A percentile compares a stretch with the other conserved stretches of the same genome.
Conservation (phyloP, 1,284 basidiomycete species). For the Cerioporus squamosus region DNA sequence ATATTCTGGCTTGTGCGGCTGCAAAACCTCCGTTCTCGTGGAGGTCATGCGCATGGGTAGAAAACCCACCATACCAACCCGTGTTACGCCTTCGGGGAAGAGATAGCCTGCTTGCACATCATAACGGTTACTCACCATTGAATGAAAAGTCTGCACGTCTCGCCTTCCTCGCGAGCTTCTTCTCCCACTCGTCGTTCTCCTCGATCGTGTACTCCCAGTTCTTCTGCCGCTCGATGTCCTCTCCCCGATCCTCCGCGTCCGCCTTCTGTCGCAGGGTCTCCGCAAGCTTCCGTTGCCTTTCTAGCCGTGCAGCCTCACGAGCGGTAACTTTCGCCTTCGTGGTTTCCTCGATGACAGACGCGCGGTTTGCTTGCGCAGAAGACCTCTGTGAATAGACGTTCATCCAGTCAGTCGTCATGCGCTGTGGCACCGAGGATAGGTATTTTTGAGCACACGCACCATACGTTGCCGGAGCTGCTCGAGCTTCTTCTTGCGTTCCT, state of each 20-base stretch:
- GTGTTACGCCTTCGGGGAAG: too few relatives aligned
- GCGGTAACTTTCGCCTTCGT: slow-evolving; percentile 76
- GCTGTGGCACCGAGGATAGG: too few relatives aligned
- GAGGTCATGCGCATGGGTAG: too few relatives aligned
- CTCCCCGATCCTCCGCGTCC: slow-evolving; percentile 87
- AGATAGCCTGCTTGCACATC: neutral
- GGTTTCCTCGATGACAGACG: slow-evolving; percentile 82
- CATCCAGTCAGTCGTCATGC: neutral
- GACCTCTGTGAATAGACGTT: slow-evolving; percentile 62
- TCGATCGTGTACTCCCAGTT: slow-evolving; percentile 96
- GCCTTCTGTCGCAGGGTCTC: slow-evolving; percentile 87
- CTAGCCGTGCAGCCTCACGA: slow-evolving; percentile 79
- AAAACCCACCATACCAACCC: too few relatives aligned
- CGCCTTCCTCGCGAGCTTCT: slow-evolving; percentile 77
- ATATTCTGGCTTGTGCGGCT: too few relatives aligned
- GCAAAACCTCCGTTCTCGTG: too few relatives aligned
- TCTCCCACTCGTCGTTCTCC: slow-evolving; percentile 95
- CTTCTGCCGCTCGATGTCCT: slow-evolving; percentile 77
- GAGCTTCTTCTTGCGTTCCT: slow-evolving; percentile 80
- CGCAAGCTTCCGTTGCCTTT: slow-evolving; percentile 87
- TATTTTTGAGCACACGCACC: slow-evolving; percentile 47
- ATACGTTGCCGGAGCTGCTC: slow-evolving; percentile 77
- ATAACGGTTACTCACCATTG: slow-evolving; percentile 55
- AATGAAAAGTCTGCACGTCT: slow-evolving; percentile 83
- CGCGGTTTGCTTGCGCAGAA: slow-evolving; percentile 81